These are phyloP conservation scores for Trapa incisa DNA, from an alignment of 345 rosid species.

Conservation along the genomic window DNA sequence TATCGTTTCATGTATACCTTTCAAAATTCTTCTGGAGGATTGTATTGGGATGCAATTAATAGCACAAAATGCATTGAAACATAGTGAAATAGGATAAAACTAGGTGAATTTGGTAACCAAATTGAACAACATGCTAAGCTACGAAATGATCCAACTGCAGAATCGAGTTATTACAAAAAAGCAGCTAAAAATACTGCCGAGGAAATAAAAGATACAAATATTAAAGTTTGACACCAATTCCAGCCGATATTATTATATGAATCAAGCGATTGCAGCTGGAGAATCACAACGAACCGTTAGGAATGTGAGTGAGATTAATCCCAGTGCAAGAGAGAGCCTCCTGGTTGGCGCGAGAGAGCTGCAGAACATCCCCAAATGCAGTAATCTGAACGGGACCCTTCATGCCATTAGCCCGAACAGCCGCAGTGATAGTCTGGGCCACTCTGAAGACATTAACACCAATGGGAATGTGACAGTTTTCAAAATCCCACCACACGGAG, in stretches of 20 bases:
- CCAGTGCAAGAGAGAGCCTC: conserved; percentile 70
- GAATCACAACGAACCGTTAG: conserved; percentile 31
- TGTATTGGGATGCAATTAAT: not conserved
- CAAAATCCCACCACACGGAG: conserved; percentile 95
- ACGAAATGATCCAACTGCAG: not conserved
- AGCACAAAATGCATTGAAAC: not conserved
- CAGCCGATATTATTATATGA: not conserved
- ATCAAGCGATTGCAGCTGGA: not conserved
- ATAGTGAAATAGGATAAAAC: no score
- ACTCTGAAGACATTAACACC: conserved; percentile 54
- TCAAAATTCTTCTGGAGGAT: not conserved
- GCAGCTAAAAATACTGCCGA: not conserved
- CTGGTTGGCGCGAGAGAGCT: conserved; percentile 56
- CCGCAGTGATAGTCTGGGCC: conserved; percentile 39
- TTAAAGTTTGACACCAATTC: not conserved
- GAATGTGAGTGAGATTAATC: conserved; percentile 58
- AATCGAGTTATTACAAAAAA: not conserved
- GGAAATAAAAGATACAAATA: not conserved
- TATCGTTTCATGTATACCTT: not conserved
- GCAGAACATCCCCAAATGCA: conserved; percentile 64
- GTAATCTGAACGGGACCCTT: conserved; percentile 75
- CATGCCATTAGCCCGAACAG: conserved; percentile 54
- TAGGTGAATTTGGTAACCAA: not conserved
- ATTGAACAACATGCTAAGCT: not conserved
- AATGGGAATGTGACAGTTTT: conserved; percentile 56